A percentile compares a stretch with the other conserved stretches of the same genome.
Evolutionary conservation across 192 early-diverging fungal genomes (phyloP).

Genomic region (Fimicolochytrium jonesii): DNA sequence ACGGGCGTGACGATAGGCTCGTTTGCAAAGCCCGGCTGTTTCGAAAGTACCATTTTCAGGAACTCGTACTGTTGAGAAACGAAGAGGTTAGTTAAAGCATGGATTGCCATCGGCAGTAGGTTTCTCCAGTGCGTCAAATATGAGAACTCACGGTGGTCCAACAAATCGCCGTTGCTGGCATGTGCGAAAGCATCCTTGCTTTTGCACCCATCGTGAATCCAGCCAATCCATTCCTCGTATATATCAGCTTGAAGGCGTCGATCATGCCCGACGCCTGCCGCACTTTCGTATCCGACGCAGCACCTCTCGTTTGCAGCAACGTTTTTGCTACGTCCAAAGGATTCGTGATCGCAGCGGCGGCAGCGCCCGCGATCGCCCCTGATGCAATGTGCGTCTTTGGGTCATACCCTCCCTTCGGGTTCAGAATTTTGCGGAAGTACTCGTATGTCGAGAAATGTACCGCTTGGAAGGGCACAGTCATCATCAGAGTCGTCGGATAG

Average conservation of each 20-base stretch:
- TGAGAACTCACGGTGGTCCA: slow-evolving; percentile 78
- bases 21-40: slow-evolving; percentile 14
- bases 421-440: slow-evolving; percentile 74
- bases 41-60: slow-evolving; percentile 34
- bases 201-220: slow-evolving; percentile 71
- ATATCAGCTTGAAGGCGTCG: slow-evolving; percentile 72
- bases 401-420: slow-evolving; percentile 77
- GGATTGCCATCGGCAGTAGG: not conserved
- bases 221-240: slow-evolving; percentile 62
- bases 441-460: slow-evolving; percentile 94
- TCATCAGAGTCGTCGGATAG: slow-evolving; percentile 88
- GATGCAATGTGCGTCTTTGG: slow-evolving; percentile 80
- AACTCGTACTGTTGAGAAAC: slow-evolving; percentile 32
- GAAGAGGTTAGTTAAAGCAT: slow-evolving; percentile 1
- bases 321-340: slow-evolving; percentile 97
- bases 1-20: not conserved
- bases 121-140: not conserved
- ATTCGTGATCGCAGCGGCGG: slow-evolving; percentile 84
- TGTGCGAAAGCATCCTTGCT: slow-evolving; percentile 83
- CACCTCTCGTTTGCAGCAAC: slow-evolving; percentile 87
- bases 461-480: slow-evolving; percentile 93
- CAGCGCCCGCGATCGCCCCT: slow-evolving; percentile 83
- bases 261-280: slow-evolving; percentile 65
- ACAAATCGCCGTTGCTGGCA: slow-evolving; percentile 90
- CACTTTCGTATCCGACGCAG: slow-evolving; percentile 65